Evolutionary conservation across 192 early-diverging fungal species (phyloP).

Genomic region (Coemansia sp.): DNA sequence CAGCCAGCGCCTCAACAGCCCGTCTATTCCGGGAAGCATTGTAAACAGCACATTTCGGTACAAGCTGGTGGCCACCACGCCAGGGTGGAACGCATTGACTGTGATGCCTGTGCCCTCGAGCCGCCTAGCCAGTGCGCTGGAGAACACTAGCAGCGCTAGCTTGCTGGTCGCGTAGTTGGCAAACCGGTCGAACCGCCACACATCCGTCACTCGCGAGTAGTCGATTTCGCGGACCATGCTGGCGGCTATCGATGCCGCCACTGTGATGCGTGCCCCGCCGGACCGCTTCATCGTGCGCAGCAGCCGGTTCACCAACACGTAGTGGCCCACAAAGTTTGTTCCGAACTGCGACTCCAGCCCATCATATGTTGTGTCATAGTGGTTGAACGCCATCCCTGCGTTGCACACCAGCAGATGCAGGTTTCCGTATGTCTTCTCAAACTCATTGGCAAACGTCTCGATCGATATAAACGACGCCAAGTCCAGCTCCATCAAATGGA

Average conservation of each 20-base stretch:
- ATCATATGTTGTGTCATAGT: conserved; percentile 60
- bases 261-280: conserved; percentile 50
- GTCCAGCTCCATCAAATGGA: conserved; percentile 54
- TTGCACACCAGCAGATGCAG: conserved; percentile 55
- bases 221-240: conserved; percentile 48
- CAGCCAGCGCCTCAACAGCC: conserved; percentile 24
- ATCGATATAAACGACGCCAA: conserved; percentile 56
- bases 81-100: conserved; percentile 61
- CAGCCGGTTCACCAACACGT: conserved; percentile 49
- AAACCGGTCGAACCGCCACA: conserved; percentile 53
- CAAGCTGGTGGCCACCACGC: conserved; percentile 54
- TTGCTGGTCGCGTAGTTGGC: conserved; percentile 61
- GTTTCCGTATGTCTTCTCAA: conserved; percentile 15
- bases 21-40: conserved; percentile 41
- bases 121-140: conserved; percentile 51
- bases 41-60: conserved; percentile 50
- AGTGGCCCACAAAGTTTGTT: conserved; percentile 64
- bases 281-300: conserved; percentile 45
- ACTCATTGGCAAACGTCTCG: conserved; percentile 37
- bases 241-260: conserved; percentile 54
- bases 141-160: conserved; percentile 56
- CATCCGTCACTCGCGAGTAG: conserved; percentile 49
- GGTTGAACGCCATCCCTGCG: conserved; percentile 61
- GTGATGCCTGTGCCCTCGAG: conserved; percentile 46
- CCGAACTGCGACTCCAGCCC: conserved; percentile 66